A percentile compares a stretch with the other conserved stretches of the same genome.
Evolutionary conservation across 1,139 yeast species (phyloP).

Genomic region (Suhomyces guaymorum): DNA sequence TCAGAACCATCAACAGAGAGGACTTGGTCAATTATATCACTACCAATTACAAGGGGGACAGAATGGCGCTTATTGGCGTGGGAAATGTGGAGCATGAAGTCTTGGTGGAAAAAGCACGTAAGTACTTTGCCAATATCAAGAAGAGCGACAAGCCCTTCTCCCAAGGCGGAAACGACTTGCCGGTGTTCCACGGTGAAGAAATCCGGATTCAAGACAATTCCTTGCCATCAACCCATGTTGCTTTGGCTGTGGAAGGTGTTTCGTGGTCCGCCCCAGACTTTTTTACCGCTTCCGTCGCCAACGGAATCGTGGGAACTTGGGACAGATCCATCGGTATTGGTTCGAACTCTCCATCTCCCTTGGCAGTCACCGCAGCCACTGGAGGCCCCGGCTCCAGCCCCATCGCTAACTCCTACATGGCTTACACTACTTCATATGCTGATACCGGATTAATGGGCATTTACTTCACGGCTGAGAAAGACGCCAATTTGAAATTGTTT

Average conservation of each 20-base stretch:
- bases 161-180: slow-evolving; percentile 78
- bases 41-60: slow-evolving; percentile 89
- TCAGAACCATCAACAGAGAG: slow-evolving; percentile 70
- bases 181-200: slow-evolving; percentile 84
- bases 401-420: slow-evolving; percentile 91
- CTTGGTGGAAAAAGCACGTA: slow-evolving; percentile 72
- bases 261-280: slow-evolving; percentile 97
- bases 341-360: slow-evolving; percentile 70
- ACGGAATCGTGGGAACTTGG: slow-evolving; percentile 97
- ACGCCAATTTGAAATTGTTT: slow-evolving; percentile 62
- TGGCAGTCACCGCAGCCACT: slow-evolving; percentile 75
- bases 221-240: slow-evolving; percentile 87
- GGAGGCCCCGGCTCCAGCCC: slow-evolving; percentile 53
- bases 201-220: slow-evolving; percentile 79
- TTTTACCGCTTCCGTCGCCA: slow-evolving; percentile 92
- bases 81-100: slow-evolving; percentile 91
- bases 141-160: slow-evolving; percentile 64
- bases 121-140: slow-evolving; percentile 75
- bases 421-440: slow-evolving; percentile 94
- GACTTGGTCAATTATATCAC: slow-evolving; percentile 80
- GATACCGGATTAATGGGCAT: slow-evolving; percentile 99
- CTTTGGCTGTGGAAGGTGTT: slow-evolving; percentile 96
- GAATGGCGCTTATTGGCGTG: slow-evolving; percentile 96
- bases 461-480: slow-evolving; percentile 80
- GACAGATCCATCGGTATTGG: slow-evolving; percentile 87